A percentile compares a stretch with the other conserved stretches of the same genome.
Conservation (phyloP, 2,329 filamentous ascomycete genomes). For the Biscogniauxia marginata region DNA sequence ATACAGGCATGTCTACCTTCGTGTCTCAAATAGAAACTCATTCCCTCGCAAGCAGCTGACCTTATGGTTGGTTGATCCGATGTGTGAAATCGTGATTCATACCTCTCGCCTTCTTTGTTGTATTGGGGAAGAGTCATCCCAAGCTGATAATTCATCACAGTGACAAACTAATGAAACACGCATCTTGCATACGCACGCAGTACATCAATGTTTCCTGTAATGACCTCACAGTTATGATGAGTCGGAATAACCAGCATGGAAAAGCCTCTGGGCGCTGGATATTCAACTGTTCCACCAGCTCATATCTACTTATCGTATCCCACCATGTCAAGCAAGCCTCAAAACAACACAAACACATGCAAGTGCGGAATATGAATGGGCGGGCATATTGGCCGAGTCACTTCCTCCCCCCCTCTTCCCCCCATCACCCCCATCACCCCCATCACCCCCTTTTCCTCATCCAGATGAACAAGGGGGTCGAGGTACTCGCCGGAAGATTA, state of each 20-base stretch:
- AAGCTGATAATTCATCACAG: not conserved
- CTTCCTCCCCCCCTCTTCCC: not conserved
- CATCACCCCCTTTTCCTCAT: not conserved
- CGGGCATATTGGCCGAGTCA: not conserved
- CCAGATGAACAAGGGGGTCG: not conserved
- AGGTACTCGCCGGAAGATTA: not conserved
- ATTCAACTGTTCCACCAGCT: not conserved
- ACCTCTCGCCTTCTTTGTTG: too few species aligned
- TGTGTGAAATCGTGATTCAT: too few species aligned
- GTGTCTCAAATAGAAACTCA: too few species aligned
- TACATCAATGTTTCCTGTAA: not conserved
- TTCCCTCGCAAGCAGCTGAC: too few species aligned
- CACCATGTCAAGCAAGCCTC: not conserved
- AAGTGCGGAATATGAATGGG: not conserved
- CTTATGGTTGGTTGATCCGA: too few species aligned
- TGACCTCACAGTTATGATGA: not conserved
- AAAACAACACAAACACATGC: not conserved
- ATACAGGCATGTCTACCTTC: too few species aligned
- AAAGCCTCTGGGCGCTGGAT: not conserved
- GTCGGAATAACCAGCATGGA: not conserved
- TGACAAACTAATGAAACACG: not conserved
- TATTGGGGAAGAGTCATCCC: too few species aligned
- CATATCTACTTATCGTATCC: not conserved
- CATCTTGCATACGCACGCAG: not conserved
- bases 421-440: too few species aligned